Percentiles rank a stretch among this genome's conserved stretches.
Evolutionary conservation across 768 basidiomycete species (phyloP).

Genomic region (Panaeolus cyanescens): DNA sequence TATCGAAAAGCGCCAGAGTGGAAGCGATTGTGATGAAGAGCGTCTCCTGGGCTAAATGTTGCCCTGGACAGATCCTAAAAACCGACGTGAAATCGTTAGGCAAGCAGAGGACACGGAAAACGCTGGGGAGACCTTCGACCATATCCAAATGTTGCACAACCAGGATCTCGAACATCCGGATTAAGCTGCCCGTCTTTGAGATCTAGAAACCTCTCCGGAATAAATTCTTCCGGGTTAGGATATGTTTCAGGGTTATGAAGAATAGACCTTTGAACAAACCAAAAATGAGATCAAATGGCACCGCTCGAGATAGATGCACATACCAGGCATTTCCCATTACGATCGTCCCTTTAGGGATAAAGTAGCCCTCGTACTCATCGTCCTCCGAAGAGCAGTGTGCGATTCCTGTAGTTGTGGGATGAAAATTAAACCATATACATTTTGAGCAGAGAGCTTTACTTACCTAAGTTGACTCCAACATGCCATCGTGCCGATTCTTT

Average conservation of each 20-base stretch:
- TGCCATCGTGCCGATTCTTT: conserved; percentile 24
- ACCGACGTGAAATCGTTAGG: not conserved
- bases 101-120: too few relatives aligned
- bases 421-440: not conserved
- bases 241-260: conserved; percentile 37
- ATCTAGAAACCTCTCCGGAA: conserved; percentile 48
- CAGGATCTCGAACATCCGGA: conserved; percentile 36
- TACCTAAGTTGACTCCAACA: not conserved
- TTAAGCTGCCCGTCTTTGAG: conserved; percentile 39
- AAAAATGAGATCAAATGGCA: not conserved
- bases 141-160: conserved; percentile 36
- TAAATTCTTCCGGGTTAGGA: conserved; percentile 36
- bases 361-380: conserved; percentile 40
- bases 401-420: conserved; percentile 12
- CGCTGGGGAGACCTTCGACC: conserved; percentile 39
- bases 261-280: conserved; percentile 17
- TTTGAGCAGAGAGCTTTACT: not conserved
- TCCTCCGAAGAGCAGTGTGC: conserved; percentile 31
- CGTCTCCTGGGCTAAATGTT: conserved; percentile 26
- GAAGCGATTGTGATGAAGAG: conserved; percentile 29
- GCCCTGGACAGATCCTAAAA: conserved; percentile 36
- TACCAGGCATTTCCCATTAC: conserved; percentile 31
- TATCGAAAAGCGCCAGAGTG: conserved; percentile 32
- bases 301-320: too few relatives aligned
- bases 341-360: conserved; percentile 40